Conservation (phyloP, 148 eudicot species). For the Talinum fruticosum region DNA sequence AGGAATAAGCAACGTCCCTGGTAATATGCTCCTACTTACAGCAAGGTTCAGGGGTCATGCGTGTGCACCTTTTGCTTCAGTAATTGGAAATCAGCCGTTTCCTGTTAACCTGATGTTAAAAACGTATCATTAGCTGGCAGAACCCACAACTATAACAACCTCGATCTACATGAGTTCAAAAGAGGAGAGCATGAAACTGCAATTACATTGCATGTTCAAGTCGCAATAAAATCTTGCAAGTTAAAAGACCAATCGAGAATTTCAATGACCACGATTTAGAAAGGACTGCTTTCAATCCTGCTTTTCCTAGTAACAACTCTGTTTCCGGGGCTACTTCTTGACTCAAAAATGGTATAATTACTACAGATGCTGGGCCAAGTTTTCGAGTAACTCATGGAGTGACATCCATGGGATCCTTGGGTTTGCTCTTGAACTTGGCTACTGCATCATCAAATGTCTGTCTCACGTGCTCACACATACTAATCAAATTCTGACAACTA, state of each 20-base stretch:
- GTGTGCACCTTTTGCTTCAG: no score
- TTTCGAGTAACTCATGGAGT: slow-evolving; percentile 11
- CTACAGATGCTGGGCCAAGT: not conserved
- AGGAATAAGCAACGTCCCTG: no score
- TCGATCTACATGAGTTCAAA: not conserved
- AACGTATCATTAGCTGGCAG: no score
- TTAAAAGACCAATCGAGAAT: not conserved
- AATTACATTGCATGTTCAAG: not conserved
- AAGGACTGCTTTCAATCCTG: not conserved
- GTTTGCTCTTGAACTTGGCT: slow-evolving; percentile 36
- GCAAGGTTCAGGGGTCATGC: no score
- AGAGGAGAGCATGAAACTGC: not conserved
- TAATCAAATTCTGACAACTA: slow-evolving; percentile 55
- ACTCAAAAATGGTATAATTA: not conserved
- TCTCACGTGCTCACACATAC: slow-evolving; percentile 58
- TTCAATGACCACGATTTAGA: not conserved
- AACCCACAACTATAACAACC: no score
- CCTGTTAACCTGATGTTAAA: no score
- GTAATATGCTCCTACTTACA: no score
- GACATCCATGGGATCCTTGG: slow-evolving; percentile 26
- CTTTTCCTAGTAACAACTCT: not conserved
- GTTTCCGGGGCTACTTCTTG: not conserved
- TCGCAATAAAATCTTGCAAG: not conserved
- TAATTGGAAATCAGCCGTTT: no score
- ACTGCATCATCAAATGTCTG: slow-evolving; percentile 59